Evolutionary conservation across 2,329 filamentous ascomycete genomes (phyloP).

Genomic region (Fusarium sp.): DNA sequence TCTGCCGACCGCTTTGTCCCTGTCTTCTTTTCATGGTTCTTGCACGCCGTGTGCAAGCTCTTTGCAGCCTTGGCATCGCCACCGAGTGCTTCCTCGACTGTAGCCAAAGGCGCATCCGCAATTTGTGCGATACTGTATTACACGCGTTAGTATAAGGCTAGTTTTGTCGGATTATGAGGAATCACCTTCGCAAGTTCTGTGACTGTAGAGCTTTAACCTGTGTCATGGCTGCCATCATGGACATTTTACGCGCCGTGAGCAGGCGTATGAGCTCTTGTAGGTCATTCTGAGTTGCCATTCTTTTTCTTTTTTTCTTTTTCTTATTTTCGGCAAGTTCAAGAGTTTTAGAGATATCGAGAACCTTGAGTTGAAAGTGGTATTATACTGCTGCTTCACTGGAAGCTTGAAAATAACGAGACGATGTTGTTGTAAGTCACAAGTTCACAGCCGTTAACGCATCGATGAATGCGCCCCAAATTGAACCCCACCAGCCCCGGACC

Average conservation of each 20-base stretch:
- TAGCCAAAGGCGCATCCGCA: slow-evolving; percentile 60
- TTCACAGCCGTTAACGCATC: slow-evolving; percentile 24
- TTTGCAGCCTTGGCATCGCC: slow-evolving; percentile 63
- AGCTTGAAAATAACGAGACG: not conserved
- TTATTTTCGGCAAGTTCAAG: too few species aligned
- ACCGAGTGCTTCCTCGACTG: slow-evolving; percentile 60
- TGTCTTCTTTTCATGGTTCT: slow-evolving; percentile 61
- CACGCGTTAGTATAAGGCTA: slow-evolving; percentile 4
- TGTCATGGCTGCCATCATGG: slow-evolving; percentile 70
- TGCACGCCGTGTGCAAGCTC: slow-evolving; percentile 66
- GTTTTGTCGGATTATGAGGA: rapidly evolving
- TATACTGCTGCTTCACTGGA: not conserved
- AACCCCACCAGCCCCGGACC: slow-evolving; percentile 34
- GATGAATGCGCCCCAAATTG: slow-evolving; percentile 24
- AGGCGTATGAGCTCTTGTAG: slow-evolving; percentile 72
- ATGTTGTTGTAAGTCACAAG: slow-evolving; percentile 39
- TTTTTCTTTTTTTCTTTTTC: not conserved
- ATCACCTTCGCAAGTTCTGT: slow-evolving; percentile 67
- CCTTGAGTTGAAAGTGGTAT: too few species aligned
- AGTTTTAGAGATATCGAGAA: not conserved
- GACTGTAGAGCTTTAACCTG: slow-evolving; percentile 69
- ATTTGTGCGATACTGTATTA: slow-evolving; percentile 65
- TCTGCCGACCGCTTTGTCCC: slow-evolving; percentile 50
- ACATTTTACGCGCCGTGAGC: slow-evolving; percentile 68
- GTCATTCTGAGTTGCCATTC: slow-evolving; percentile 70